These are phyloP conservation scores for Protomyces inouyei DNA, from an alignment of 1,139 yeast species.

Conservation along the genomic window DNA sequence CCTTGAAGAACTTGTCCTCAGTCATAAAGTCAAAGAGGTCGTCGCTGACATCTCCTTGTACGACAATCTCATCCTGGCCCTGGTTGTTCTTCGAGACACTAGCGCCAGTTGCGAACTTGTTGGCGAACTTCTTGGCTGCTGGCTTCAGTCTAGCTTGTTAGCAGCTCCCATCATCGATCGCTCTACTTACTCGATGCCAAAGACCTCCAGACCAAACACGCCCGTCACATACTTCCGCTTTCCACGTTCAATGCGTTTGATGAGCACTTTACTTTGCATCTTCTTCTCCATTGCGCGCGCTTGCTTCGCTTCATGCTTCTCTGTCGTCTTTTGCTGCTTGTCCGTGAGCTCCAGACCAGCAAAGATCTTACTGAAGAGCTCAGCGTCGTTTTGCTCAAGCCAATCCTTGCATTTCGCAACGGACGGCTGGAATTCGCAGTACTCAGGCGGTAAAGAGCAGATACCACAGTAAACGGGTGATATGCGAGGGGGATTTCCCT, in stretches of 20 bases:
- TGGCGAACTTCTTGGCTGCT: conserved; percentile 84
- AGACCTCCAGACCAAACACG: conserved; percentile 80
- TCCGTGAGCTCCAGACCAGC: conserved; percentile 55
- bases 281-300: conserved; percentile 79
- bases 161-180: not conserved
- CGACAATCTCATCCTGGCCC: conserved; percentile 83
- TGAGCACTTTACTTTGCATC: conserved; percentile 69
- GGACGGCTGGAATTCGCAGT: conserved; percentile 85
- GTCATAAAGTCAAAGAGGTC: conserved; percentile 77
- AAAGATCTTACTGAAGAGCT: conserved; percentile 57
- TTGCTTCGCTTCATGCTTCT: conserved; percentile 77
- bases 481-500: not conserved
- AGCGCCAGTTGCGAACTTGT: conserved; percentile 95
- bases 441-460: conserved; percentile 38
- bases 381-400: conserved; percentile 59
- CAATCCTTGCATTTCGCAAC: conserved; percentile 80
- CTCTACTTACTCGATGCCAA: conserved; percentile 54
- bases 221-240: conserved; percentile 85
- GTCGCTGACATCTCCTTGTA: conserved; percentile 94
- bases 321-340: conserved; percentile 81
- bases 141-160: conserved; percentile 53
- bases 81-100: conserved; percentile 89
- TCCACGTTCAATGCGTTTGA: conserved; percentile 85
- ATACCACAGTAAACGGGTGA: conserved; percentile 6
- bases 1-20: conserved; percentile 54